These are phyloP conservation scores for Zymoseptoria tritici DNA, from an alignment of 2,329 filamentous ascomycete genomes.

Conservation along the genomic window DNA sequence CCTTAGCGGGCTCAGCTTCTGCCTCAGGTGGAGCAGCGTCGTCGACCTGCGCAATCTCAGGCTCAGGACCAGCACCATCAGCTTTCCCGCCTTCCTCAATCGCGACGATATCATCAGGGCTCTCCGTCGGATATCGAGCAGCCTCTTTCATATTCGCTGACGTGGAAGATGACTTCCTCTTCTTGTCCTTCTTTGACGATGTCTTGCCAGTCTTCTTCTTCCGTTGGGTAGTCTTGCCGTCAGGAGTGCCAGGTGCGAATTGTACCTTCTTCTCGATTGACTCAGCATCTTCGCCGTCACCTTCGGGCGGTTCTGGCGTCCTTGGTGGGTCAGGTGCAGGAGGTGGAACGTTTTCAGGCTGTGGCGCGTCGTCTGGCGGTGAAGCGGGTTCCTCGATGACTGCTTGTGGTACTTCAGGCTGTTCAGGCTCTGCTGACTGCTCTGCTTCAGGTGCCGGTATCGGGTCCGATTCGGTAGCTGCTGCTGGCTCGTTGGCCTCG, in stretches of 20 bases:
- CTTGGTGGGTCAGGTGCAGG: slow-evolving; percentile 7
- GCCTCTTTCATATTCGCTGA: slow-evolving; percentile 4
- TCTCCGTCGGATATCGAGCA: neutral
- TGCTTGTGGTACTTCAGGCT: neutral
- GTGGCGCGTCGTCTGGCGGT: neutral
- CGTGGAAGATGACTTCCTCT: slow-evolving; percentile 11
- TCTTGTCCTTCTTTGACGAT: slow-evolving; percentile 16
- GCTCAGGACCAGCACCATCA: neutral
- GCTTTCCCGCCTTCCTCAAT: slow-evolving; percentile 1
- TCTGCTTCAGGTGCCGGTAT: neutral
- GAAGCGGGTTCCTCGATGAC: neutral
- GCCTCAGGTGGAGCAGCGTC: neutral
- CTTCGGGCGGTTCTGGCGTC: neutral
- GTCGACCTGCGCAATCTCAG: neutral
- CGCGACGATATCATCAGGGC: slow-evolving; percentile 19
- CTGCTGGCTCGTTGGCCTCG: neutral
- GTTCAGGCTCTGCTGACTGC: neutral
- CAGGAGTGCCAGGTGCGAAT: slow-evolving; percentile 24
- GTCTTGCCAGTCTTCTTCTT: slow-evolving; percentile 21
- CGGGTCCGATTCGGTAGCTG: neutral
- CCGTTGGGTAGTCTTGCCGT: slow-evolving; percentile 18
- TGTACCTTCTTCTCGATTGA: slow-evolving; percentile 19
- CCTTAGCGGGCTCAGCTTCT: neutral
- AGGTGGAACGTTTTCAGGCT: neutral
- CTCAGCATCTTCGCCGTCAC: slow-evolving; percentile 12